These are phyloP conservation scores for Nakazawaea siamensis DNA, from an alignment of 805 yeast genomes.

Conservation along the genomic window DNA sequence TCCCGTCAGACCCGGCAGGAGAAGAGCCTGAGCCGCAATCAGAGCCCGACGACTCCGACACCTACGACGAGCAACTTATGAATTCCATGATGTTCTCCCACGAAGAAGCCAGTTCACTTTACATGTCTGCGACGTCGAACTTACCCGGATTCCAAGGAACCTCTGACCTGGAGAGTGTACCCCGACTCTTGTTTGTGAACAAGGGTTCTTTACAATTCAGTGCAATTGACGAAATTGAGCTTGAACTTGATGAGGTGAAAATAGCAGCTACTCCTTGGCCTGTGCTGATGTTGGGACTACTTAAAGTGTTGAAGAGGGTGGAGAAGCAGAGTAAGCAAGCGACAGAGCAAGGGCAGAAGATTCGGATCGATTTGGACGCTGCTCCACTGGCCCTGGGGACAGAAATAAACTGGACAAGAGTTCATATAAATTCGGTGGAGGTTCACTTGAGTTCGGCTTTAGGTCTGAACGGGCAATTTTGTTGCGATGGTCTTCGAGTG, in stretches of 20 bases:
- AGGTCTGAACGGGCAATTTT: conserved; percentile 29
- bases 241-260: conserved; percentile 32
- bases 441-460: conserved; percentile 40
- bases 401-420: conserved; percentile 28
- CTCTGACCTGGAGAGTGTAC: too few species aligned
- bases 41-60: conserved; percentile 19
- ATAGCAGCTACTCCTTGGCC: conserved; percentile 36
- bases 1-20: conserved; percentile 1
- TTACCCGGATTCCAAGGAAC: too few species aligned
- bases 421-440: conserved; percentile 25
- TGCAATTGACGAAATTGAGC: too few species aligned
- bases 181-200: too few species aligned
- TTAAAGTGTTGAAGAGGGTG: conserved; percentile 29
- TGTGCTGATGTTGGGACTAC: conserved; percentile 26
- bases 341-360: neutral
- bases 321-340: conserved; percentile 22
- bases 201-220: too few species aligned
- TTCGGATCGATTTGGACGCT: conserved; percentile 7
- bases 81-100: conserved; percentile 60
- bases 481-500: too few species aligned
- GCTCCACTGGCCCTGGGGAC: conserved; percentile 13
- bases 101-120: conserved; percentile 62
- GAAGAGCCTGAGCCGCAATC: conserved; percentile 3
- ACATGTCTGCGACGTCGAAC: conserved; percentile 73
- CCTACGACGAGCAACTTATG: conserved; percentile 24